phyloP scores from a whole-genome alignment of 495 filamentous ascomycete species.

The Annulohypoxylon moriforme region DNA sequence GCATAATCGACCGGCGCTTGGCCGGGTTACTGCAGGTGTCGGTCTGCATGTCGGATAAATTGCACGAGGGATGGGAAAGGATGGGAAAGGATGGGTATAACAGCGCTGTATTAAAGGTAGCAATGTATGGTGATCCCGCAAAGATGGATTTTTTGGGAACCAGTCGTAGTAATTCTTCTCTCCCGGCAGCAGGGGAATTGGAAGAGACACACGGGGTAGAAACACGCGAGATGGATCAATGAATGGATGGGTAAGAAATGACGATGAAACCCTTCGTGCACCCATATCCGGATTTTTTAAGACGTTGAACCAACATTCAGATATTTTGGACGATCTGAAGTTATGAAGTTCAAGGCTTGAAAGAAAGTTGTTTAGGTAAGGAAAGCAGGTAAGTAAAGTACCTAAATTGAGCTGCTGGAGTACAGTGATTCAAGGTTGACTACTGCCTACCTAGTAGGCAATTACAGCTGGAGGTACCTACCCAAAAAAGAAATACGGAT shows the following conservation, averaged over 20 bases:
- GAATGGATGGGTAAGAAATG: constrained; percentile 22
- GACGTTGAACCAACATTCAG: background rate
- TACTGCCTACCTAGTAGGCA: background rate
- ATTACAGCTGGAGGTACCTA: background rate
- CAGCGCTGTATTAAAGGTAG: constrained; percentile 14
- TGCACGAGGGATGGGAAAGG: constrained; percentile 38
- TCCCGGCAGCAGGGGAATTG: constrained; percentile 36
- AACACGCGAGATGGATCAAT: constrained; percentile 40
- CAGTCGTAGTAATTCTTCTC: constrained; percentile 43
- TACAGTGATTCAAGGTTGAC: no score
- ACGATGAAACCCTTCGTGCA: constrained; percentile 25
- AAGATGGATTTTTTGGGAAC: constrained; percentile 32
- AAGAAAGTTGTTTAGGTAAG: no score
- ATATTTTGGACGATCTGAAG: background rate
- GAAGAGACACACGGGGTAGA: constrained; percentile 38
- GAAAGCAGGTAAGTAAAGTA: no score
- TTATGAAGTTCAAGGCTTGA: background rate
- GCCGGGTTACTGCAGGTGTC: constrained; percentile 35
- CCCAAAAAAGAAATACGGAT: background rate
- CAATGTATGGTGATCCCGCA: constrained; percentile 26
- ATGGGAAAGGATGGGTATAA: constrained; percentile 29
- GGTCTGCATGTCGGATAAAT: constrained; percentile 46
- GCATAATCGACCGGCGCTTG: constrained; percentile 38
- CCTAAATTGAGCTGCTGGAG: no score
- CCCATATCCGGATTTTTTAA: constrained; percentile 11